A percentile compares a stretch with the other conserved stretches of the same genome.
phyloP scores from a whole-genome alignment of 306 rosid species.

The Ziziphus jujuba region DNA sequence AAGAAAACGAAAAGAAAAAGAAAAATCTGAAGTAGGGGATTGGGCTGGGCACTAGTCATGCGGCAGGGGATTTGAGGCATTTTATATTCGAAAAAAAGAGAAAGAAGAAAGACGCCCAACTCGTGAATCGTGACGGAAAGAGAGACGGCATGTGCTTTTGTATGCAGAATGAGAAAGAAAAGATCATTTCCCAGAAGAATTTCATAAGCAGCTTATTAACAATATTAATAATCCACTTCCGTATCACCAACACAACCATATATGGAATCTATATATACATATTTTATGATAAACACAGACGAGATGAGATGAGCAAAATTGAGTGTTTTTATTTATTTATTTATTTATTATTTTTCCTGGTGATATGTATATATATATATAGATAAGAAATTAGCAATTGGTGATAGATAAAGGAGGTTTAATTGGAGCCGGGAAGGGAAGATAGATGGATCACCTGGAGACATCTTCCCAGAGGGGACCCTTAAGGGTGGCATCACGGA shows the following conservation, averaged over 20 bases:
- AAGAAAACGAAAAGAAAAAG: background rate
- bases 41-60: constrained; percentile 23
- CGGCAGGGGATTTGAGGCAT: constrained; percentile 43
- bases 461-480: constrained; percentile 56
- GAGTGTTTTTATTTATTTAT: no score
- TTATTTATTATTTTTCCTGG: no score
- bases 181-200: background rate
- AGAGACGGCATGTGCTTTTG: constrained; percentile 29
- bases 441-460: constrained; percentile 30
- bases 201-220: no score
- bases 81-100: background rate
- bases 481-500: constrained; percentile 51
- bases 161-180: background rate
- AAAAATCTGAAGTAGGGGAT: constrained; percentile 1
- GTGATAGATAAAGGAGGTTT: no score
- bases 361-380: no score
- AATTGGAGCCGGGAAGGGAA: background rate
- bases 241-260: no score
- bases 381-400: no score
- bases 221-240: no score
- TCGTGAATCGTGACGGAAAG: constrained; percentile 37
- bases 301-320: no score
- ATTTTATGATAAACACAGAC: no score
- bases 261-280: no score
- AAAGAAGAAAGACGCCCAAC: constrained; percentile 26